A percentile compares a stretch with the other conserved stretches of the same genome.
These are phyloP conservation scores for Huntiella savannae DNA, from an alignment of 2,329 filamentous ascomycete species.

Conservation along the genomic window DNA sequence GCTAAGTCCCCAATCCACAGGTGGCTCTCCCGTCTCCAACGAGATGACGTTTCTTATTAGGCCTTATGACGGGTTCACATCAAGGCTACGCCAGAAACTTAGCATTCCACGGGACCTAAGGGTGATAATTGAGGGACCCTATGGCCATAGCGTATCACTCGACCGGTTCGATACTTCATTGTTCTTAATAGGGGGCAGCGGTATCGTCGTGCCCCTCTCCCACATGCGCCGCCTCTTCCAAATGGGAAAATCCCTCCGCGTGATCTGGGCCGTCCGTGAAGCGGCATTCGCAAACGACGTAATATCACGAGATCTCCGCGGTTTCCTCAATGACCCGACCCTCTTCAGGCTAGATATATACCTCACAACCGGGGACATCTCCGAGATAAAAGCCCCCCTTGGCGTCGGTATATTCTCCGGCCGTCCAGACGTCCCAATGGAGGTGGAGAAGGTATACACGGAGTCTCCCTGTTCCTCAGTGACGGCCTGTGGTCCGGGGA, in stretches of 20 bases:
- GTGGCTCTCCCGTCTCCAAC: conserved; percentile 2
- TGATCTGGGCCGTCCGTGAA: conserved; percentile 27
- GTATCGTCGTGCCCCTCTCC: conserved; percentile 24
- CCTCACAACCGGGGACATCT: conserved; percentile 15
- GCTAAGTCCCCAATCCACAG: conserved; percentile 13
- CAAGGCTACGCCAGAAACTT: conserved; percentile 18
- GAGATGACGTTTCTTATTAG: conserved; percentile 26
- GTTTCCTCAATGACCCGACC: neutral
- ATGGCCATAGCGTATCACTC: conserved; percentile 23
- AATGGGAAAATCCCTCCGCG: conserved; percentile 16
- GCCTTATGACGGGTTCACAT: conserved; percentile 27
- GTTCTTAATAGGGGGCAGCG: conserved; percentile 27
- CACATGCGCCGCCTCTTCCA: conserved; percentile 18
- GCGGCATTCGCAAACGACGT: conserved; percentile 20
- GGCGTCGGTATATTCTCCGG: conserved; percentile 15
- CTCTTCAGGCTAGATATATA: conserved; percentile 18
- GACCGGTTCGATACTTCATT: conserved; percentile 21
- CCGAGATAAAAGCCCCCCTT: neutral
- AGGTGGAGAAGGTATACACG: conserved; percentile 17
- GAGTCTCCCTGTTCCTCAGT: conserved; percentile 20
- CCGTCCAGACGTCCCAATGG: conserved; percentile 18
- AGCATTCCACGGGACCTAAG: conserved; percentile 15
- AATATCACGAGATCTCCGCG: conserved; percentile 14
- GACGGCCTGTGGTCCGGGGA: conserved; percentile 25
- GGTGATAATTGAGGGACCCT: conserved; percentile 26